These are phyloP conservation scores for Aaosphaeria arxii DNA, from an alignment of 2,329 filamentous ascomycete species.

Conservation along the genomic window DNA sequence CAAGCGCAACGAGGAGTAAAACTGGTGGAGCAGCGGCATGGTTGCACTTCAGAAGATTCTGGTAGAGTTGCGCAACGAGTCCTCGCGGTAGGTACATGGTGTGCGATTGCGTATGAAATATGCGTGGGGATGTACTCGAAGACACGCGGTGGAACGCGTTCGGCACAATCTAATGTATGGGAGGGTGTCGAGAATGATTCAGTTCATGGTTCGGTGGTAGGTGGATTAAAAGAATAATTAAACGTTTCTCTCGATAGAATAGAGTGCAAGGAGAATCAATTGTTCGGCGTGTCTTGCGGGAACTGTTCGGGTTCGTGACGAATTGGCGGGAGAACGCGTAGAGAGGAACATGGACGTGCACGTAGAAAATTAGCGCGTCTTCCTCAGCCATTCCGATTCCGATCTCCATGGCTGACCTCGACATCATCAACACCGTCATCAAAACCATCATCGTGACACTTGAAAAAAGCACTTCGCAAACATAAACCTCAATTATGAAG, in stretches of 20 bases:
- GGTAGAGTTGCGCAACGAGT: slow-evolving; percentile 87
- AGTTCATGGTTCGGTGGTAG: slow-evolving; percentile 14
- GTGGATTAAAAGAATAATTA: slow-evolving; percentile 15
- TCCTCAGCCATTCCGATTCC: no score
- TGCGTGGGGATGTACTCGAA: slow-evolving; percentile 1
- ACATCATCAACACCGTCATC: no score
- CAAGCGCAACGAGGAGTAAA: slow-evolving; percentile 86
- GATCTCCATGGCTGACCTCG: no score
- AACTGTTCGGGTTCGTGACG: slow-evolving; percentile 18
- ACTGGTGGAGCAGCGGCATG: slow-evolving; percentile 91
- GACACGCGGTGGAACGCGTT: slow-evolving; percentile 12
- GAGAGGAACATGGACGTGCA: not conserved
- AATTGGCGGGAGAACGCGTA: slow-evolving; percentile 15
- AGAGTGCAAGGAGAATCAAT: slow-evolving; percentile 15
- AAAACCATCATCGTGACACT: no score
- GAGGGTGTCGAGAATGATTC: slow-evolving; percentile 3
- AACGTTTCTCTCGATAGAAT: slow-evolving; percentile 6
- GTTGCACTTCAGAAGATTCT: slow-evolving; percentile 78
- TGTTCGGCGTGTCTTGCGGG: slow-evolving; percentile 17
- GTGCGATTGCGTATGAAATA: slow-evolving; percentile 12
- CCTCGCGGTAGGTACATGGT: slow-evolving; percentile 90
- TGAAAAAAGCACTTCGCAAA: no score
- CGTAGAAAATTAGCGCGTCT: no score
- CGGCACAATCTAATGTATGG: slow-evolving; percentile 18
- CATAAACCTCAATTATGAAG: no score